These are phyloP conservation scores for Rubia peregrina DNA, from an alignment of 305 asterid species.

Conservation along the genomic window DNA sequence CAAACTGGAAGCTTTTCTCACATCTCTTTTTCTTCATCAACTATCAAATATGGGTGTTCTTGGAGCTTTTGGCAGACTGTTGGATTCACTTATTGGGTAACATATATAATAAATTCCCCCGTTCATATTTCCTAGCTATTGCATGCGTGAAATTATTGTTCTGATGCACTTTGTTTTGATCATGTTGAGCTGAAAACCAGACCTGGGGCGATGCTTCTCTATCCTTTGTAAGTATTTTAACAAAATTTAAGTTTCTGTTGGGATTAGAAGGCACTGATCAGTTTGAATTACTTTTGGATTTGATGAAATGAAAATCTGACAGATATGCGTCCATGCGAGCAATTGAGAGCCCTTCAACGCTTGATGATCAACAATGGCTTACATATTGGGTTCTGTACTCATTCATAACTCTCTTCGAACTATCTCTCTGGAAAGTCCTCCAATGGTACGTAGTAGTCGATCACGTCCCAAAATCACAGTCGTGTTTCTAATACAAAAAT, in stretches of 20 bases:
- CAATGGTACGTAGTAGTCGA: slow-evolving; percentile 44
- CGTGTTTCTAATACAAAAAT: background rate
- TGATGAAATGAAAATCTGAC: background rate
- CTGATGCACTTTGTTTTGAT: background rate
- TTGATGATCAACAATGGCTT: slow-evolving; percentile 92
- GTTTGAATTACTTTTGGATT: background rate
- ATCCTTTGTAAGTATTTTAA: slow-evolving; percentile 67
- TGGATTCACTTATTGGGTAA: slow-evolving; percentile 70
- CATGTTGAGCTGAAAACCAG: slow-evolving; percentile 28
- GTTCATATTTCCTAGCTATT: background rate
- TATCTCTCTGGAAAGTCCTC: slow-evolving; percentile 69
- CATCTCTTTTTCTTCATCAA: background rate
- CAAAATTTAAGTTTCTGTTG: background rate
- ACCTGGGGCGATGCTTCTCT: slow-evolving; percentile 82
- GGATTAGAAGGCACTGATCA: too few relatives aligned
- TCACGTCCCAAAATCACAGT: background rate
- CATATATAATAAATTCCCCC: background rate
- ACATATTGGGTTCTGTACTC: slow-evolving; percentile 93
- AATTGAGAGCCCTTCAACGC: slow-evolving; percentile 85
- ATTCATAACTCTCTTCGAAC: slow-evolving; percentile 65
- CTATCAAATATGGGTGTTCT: slow-evolving; percentile 45
- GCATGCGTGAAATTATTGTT: background rate
- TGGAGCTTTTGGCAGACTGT: slow-evolving; percentile 51
- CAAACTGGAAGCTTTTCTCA: background rate
- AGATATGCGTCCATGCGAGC: slow-evolving; percentile 83